These are phyloP conservation scores for Nannizziopsis barbatae DNA, from an alignment of 2,329 filamentous ascomycete genomes.

Conservation along the genomic window DNA sequence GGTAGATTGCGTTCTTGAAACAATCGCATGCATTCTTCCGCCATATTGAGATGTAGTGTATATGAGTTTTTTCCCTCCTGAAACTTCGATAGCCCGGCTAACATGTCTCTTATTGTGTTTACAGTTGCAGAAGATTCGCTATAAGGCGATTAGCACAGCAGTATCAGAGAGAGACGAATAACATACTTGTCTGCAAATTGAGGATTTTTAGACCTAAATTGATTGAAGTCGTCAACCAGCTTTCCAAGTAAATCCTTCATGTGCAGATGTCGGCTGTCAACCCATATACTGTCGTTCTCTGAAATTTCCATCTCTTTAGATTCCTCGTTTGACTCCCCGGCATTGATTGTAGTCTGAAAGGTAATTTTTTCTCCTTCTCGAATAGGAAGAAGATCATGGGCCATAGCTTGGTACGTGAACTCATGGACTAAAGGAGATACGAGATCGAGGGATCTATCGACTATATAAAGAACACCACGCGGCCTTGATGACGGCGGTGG, in stretches of 20 bases:
- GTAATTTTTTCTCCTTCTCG: slow-evolving; percentile 80
- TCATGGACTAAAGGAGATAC: slow-evolving; percentile 82
- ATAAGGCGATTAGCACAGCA: neutral
- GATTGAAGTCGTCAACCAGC: slow-evolving; percentile 82
- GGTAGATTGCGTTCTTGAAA: slow-evolving; percentile 77
- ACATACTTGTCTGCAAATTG: slow-evolving; percentile 66
- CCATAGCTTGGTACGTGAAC: slow-evolving; percentile 98
- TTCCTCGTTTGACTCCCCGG: slow-evolving; percentile 57
- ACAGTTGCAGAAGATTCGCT: slow-evolving; percentile 61
- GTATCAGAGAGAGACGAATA: neutral
- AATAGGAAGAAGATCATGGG: slow-evolving; percentile 80
- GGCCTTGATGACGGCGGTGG: slow-evolving; percentile 63
- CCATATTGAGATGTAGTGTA: slow-evolving; percentile 89
- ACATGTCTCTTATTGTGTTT: slow-evolving; percentile 92
- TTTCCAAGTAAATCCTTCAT: slow-evolving; percentile 98
- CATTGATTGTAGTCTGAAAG: slow-evolving; percentile 69
- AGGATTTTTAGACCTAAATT: slow-evolving; percentile 80
- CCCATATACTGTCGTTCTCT: slow-evolving; percentile 90
- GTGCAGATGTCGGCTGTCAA: slow-evolving; percentile 83
- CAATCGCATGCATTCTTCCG: slow-evolving; percentile 89
- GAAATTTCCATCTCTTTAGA: slow-evolving; percentile 83
- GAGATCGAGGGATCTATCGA: slow-evolving; percentile 87
- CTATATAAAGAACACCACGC: slow-evolving; percentile 71
- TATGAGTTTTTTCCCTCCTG: slow-evolving; percentile 93
- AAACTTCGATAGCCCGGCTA: slow-evolving; percentile 87